Evolutionary conservation across 208 protist genomes (phyloP), one percentile per base, ranked within the genome.

Genomic region (Porcisia hertigi): DNA sequence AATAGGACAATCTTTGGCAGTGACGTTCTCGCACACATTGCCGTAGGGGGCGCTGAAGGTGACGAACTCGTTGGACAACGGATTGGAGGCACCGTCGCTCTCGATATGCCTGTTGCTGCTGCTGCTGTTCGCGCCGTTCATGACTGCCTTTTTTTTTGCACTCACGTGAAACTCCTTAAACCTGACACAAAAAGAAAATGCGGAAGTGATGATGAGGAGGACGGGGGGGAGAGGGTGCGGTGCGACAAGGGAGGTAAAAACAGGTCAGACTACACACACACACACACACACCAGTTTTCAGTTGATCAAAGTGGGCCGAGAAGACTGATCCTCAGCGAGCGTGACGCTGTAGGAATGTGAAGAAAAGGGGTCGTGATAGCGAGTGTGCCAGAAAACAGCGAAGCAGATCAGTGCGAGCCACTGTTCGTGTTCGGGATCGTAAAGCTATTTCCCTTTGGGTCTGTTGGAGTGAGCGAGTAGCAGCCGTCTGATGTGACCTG

Each of bases 11-110:
- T 73, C 77, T 25, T n/a, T 39, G 16, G 71, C 52, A n/a, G 9
- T 11, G 55, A 41, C 3, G 11, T 71, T 60, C 39, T 14, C 30
- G 39, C 18, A 25, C 1, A 20, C 16, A 4, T 55, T 23, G 23
- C 41, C 39, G 57, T 52, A 72, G 36, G 63, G 55, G 49, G 39
- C 53, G 77, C 54, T 65, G 1, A n/a, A 5, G 25, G n/a, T 23
- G 25, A 53, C 57, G 43, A 81, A 70, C 52, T 81, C 77, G 5
- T 81, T 71, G 25, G 54, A 58, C 20, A 81, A 55, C 14, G 77
- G 55, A 43, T 76, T 71, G 64, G 36, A 55, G 63, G 8, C 43
- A 62, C 30, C 65, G 23, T 55, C 75, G 45, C 54, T 53, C 54
- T 65, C 11, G 23, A 6, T 39, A 41, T 2, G 34, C 34, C 18